Percentiles rank a stretch among this genome's conserved stretches.
These are phyloP conservation scores for Sarcodon aspratus DNA, from an alignment of 768 basidiomycete genomes.

Conservation along the genomic window DNA sequence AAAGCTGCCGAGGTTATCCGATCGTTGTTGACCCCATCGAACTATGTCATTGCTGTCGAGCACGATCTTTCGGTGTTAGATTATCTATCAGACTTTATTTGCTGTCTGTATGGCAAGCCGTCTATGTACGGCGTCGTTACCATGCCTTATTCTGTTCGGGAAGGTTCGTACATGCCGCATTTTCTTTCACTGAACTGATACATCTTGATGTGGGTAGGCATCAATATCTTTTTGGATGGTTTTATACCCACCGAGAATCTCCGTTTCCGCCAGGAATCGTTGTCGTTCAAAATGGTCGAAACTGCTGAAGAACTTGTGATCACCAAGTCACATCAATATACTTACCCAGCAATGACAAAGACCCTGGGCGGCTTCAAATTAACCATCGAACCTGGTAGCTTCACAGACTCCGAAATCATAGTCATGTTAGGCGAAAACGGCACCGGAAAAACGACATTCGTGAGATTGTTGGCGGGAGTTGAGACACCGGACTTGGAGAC, in stretches of 20 bases:
- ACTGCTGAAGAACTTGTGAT: constrained; percentile 83
- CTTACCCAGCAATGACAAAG: constrained; percentile 95
- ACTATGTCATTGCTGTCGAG: constrained; percentile 96
- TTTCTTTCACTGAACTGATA: background rate
- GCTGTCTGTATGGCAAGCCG: constrained; percentile 94
- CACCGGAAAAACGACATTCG: constrained; percentile 97
- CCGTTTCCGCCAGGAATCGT: constrained; percentile 91
- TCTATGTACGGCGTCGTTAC: constrained; percentile 98
- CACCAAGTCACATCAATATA: constrained; percentile 83
- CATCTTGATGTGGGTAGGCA: constrained; percentile 39
- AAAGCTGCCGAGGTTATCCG: constrained; percentile 95
- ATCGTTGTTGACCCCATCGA: constrained; percentile 63
- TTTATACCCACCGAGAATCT: constrained; percentile 98
- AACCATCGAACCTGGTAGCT: constrained; percentile 78
- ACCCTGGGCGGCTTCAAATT: constrained; percentile 94
- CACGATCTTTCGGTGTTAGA: constrained; percentile 98
- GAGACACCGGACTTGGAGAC: constrained; percentile 81
- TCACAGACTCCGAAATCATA: constrained; percentile 99
- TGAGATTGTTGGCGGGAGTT: constrained; percentile 79
- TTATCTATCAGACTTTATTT: constrained; percentile 97
- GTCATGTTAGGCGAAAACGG: constrained; percentile 99
- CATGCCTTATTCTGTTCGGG: constrained; percentile 95
- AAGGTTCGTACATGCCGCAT: constrained; percentile 44
- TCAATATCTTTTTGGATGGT: constrained; percentile 99
- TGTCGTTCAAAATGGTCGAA: constrained; percentile 97